Evolutionary conservation across 2,329 filamentous ascomycete species (phyloP).

Genomic region (Apiospora kogelbergensis): DNA sequence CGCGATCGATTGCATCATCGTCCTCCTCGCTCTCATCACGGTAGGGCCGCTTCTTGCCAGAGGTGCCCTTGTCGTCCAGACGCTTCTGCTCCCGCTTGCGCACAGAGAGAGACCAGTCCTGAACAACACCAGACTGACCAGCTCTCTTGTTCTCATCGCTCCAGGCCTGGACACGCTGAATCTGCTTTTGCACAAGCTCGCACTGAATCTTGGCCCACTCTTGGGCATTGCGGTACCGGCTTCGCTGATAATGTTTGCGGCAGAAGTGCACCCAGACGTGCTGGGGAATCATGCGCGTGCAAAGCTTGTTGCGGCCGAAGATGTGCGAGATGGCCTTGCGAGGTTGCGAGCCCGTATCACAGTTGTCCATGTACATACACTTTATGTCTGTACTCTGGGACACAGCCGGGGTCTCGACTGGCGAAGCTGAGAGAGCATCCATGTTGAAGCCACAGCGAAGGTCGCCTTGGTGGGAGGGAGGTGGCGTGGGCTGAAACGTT

Average conservation of each 20-base stretch:
- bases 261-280: slow-evolving; percentile 75
- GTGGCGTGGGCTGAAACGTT: slow-evolving; percentile 28
- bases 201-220: slow-evolving; percentile 64
- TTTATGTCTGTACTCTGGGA: slow-evolving; percentile 27
- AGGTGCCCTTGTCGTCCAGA: slow-evolving; percentile 41
- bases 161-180: slow-evolving; percentile 64
- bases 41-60: slow-evolving; percentile 30
- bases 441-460: slow-evolving; percentile 20
- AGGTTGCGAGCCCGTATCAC: slow-evolving; percentile 58
- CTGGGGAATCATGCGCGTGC: slow-evolving; percentile 68
- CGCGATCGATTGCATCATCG: slow-evolving; percentile 25
- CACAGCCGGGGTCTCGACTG: slow-evolving; percentile 14
- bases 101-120: slow-evolving; percentile 61
- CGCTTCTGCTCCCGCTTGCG: slow-evolving; percentile 65
- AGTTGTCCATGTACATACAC: slow-evolving; percentile 59
- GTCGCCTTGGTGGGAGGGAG: slow-evolving; percentile 24
- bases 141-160: slow-evolving; percentile 46
- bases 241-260: slow-evolving; percentile 80
- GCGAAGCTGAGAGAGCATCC: slow-evolving; percentile 19
- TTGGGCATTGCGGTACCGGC: slow-evolving; percentile 64
- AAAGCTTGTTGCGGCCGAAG: slow-evolving; percentile 80
- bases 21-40: slow-evolving; percentile 35
- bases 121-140: slow-evolving; percentile 44
- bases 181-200: slow-evolving; percentile 61
- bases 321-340: slow-evolving; percentile 80